Evolutionary conservation across 192 early-diverging fungal genomes (phyloP), one percentile per base, ranked within the genome.

Genomic region (Entomortierella beljakovae): DNA sequence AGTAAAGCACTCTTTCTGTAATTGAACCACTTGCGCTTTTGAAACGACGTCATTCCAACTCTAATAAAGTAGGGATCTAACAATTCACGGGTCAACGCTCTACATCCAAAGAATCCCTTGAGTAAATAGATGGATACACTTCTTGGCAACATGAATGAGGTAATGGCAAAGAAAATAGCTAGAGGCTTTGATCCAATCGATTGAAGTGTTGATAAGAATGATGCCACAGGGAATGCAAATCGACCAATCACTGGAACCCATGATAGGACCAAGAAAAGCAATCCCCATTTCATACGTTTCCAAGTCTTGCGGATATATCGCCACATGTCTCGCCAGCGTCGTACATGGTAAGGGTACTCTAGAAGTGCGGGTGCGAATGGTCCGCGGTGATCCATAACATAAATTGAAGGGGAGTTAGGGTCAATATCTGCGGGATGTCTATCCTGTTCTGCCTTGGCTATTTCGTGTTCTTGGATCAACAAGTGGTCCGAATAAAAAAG

Each of bases 51-150:
- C 80, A 89, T 81, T 1, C 74, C 63, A 56, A 88, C 68, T 23
- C 88, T 59, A 29, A 80, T 77, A 75, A 90, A 90, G 71, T 89
- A 90, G n/a, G 89, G 89, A 38, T 89, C 89, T 37, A 90, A 46
- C 20, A 90, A 63, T 73, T 90, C 89, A 20, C 89, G 82, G 54
- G 82, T 89, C 43, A 90, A 61, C 1, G 82, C 65, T 33, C 88
- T 73, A 68, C 84, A 85, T 26, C 80, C 83, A 67, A 88, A 77
- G 53, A 88, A 82, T 2, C 81, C 83, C 54, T 85, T 76, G 18
- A 90, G 60, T 2, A 87, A 18, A 29, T 63, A 71, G 20, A 75
- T 71, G 7, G 76, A 81, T 7, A 81, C 34, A 40, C 69, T 80
- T 25, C 59, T 57, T 22, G 84, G 86, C 48, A 86, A 52, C n/a